Evolutionary conservation across 352 stramenopile species (phyloP).

Genomic region (Pythium coloratum): DNA sequence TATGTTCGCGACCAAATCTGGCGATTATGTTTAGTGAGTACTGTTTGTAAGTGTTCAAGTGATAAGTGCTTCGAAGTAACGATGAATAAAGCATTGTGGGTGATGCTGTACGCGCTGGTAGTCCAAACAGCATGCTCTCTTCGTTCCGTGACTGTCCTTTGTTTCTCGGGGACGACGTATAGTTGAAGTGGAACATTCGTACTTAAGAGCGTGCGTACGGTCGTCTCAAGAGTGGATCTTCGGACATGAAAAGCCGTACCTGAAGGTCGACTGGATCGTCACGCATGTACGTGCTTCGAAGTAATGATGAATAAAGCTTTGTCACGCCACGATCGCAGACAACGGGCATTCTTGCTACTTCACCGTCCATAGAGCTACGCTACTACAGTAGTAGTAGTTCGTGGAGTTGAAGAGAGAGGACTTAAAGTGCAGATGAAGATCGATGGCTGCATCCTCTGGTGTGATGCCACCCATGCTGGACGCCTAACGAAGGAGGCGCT

Average conservation of each 20-base stretch:
- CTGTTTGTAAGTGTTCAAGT: background rate
- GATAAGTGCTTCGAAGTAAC: no score
- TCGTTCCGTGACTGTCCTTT: no score
- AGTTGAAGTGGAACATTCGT: background rate
- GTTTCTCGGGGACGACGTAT: background rate
- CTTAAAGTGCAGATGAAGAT: slow-evolving; percentile 31
- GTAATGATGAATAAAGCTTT: no score
- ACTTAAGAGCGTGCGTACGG: background rate
- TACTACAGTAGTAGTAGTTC: slow-evolving; percentile 13
- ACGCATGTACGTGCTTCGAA: no score
- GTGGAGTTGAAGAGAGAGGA: slow-evolving; percentile 25
- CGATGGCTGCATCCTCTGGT: slow-evolving; percentile 25
- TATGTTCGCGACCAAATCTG: no score
- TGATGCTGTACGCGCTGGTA: no score
- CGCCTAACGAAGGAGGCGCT: slow-evolving; percentile 46
- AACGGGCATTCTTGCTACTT: no score
- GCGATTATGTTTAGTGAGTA: no score
- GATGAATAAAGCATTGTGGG: no score
- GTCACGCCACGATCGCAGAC: no score
- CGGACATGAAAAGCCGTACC: background rate
- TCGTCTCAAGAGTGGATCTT: background rate
- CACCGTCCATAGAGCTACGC: background rate
- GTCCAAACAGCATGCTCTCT: no score
- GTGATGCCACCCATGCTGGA: slow-evolving; percentile 25
- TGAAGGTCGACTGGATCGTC: no score